These are phyloP conservation scores for Boletus rubropictus DNA, from an alignment of 768 basidiomycete species.

Conservation along the genomic window DNA sequence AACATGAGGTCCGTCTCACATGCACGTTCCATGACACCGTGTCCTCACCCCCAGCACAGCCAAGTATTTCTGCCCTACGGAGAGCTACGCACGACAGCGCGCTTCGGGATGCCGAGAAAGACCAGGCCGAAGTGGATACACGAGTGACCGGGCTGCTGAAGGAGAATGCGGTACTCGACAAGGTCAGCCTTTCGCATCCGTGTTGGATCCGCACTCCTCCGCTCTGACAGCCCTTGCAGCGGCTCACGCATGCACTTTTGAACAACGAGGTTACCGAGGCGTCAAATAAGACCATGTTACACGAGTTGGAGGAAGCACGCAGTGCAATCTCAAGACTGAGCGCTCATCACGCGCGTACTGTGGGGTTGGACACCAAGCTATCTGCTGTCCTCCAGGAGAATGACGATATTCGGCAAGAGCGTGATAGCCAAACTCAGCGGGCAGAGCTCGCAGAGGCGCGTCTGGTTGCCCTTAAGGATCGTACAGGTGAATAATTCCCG, in stretches of 20 bases:
- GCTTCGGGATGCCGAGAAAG: conserved; percentile 5
- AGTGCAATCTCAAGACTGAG: conserved; percentile 60
- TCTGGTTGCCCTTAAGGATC: conserved; percentile 58
- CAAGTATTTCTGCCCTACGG: conserved; percentile 10
- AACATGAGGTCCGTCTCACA: conserved; percentile 50
- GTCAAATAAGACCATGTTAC: conserved; percentile 66
- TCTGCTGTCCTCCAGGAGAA: conserved; percentile 63
- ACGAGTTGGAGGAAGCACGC: conserved; percentile 72
- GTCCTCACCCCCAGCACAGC: conserved; percentile 17
- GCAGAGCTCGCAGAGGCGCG: conserved; percentile 65
- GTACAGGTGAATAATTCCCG: conserved; percentile 43
- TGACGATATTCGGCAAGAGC: conserved; percentile 81
- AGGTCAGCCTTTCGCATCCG: conserved; percentile 6
- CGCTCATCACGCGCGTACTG: conserved; percentile 61
- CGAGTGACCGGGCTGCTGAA: conserved; percentile 36
- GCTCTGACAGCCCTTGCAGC: conserved; percentile 38
- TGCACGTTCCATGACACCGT: conserved; percentile 4
- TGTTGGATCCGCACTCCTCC: neutral
- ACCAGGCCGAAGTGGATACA: conserved; percentile 27
- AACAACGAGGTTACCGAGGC: conserved; percentile 79
- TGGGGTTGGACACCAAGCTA: conserved; percentile 66
- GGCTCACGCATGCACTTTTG: conserved; percentile 70
- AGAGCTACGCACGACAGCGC: conserved; percentile 11
- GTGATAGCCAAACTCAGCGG: conserved; percentile 62
- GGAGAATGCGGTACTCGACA: conserved; percentile 60